Evolutionary conservation across 2,329 filamentous ascomycete species (phyloP), one percentile per base, ranked within the genome.

Genomic region (Hirsutella thompsonii): DNA sequence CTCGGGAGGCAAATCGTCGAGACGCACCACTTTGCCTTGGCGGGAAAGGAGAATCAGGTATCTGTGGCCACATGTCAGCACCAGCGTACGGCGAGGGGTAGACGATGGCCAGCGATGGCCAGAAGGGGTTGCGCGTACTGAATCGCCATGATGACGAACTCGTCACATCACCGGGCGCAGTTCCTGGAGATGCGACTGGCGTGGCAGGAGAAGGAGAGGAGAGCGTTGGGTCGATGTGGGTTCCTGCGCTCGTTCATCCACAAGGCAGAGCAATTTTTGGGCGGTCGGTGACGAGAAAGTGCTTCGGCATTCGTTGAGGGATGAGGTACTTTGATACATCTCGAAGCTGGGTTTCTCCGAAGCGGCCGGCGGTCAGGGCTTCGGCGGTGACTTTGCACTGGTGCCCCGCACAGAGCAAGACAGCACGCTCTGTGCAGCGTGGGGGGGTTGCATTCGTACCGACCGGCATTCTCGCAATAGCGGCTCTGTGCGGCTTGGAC

Each of bases 11-110:
- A 20, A n/a, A 9, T 9, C 6, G 2, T 16, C 16, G 13, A 16
- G 38, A 74, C 88, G 56, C 74, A 98, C 90, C 68, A 98, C 92
- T 83, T 98, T 98, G 70, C 92, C 92, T 74, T 98, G 92, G 57
- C 92, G 81, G 49, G 90, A 96, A 53, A 98, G 81, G 62, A 98
- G 79, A 63, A 98, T 96, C 54, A 98, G 72, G 63, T 98, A 98
- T 71, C 92, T 96, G 56, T 41, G 40, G 44, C 36, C 44, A 42
- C 9, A n/a, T 18, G 52, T 55, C 44, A 56, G 53, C 44, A 23
- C 3, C 2, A 35, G n/a, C 5, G 19, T 10, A 16, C 8, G 35
- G 36, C 30, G 38, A 38, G 36, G 26, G 20, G 40, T 26, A n/a
- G n/a, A n/a, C n/a, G n/a, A n/a, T n/a, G n/a, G n/a, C n/a, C n/a